Evolutionary conservation across 1,284 basidiomycete species (phyloP).

Genomic region (Schizophyllum commune): DNA sequence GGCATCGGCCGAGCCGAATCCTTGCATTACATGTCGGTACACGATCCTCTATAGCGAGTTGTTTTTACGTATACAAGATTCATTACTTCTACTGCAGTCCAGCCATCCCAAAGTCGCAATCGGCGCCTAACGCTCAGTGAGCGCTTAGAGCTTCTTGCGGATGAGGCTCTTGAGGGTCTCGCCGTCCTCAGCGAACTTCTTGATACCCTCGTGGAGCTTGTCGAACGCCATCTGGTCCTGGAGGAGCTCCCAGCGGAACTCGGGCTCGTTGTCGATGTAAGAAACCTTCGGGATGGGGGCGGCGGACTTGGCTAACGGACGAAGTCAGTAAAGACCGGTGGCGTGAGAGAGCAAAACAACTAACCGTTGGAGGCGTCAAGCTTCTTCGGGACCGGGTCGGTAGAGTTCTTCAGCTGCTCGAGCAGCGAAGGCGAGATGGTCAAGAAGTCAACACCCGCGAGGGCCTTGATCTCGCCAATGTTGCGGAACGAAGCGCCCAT

Average conservation of each 20-base stretch:
- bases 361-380: constrained; percentile 65
- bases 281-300: constrained; percentile 74
- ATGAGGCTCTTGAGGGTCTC: constrained; percentile 83
- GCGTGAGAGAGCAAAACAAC: constrained; percentile 18
- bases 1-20: too few relatives aligned
- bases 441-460: constrained; percentile 95
- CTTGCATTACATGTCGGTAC: too few relatives aligned
- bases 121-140: too few relatives aligned
- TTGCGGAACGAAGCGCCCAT: constrained; percentile 99
- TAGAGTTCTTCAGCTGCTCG: constrained; percentile 86
- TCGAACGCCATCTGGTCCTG: constrained; percentile 94
- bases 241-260: constrained; percentile 92
- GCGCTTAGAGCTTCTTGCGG: constrained; percentile 68
- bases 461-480: constrained; percentile 88
- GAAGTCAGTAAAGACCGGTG: not conserved
- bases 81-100: not conserved
- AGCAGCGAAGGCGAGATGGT: constrained; percentile 91
- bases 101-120: not conserved
- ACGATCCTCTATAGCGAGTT: too few relatives aligned
- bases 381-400: constrained; percentile 75
- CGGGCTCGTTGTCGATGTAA: constrained; percentile 89
- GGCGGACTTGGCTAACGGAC: constrained; percentile 39
- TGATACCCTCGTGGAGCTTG: constrained; percentile 95
- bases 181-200: constrained; percentile 95
- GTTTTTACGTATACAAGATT: not conserved